Conservation (phyloP, 108 stramenopile genomes). For the Schizochytrium sp. region DNA sequence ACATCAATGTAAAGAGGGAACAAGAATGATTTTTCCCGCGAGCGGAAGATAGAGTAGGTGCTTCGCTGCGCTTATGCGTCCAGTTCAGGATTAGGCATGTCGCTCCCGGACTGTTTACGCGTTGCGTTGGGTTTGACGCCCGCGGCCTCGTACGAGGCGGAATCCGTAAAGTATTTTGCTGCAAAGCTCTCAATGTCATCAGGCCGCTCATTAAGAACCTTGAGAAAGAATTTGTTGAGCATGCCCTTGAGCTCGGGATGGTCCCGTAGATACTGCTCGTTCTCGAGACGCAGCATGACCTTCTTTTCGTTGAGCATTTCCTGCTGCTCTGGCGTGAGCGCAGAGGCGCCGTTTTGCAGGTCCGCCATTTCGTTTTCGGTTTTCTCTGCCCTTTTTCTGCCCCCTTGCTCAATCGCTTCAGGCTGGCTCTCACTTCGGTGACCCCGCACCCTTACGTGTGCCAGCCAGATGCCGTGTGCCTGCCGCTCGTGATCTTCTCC, state of each 20-base stretch:
- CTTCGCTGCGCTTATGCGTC: too few species aligned
- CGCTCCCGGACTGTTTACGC: not conserved
- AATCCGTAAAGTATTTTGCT: not conserved
- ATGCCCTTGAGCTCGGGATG: not conserved
- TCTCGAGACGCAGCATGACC: not conserved
- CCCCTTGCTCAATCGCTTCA: too few species aligned
- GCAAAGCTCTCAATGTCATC: not conserved
- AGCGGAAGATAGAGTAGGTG: too few species aligned
- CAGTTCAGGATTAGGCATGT: not conserved
- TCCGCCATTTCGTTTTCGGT: not conserved
- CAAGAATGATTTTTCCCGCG: too few species aligned
- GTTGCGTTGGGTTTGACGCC: not conserved
- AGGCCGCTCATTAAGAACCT: not conserved
- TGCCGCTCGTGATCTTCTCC: too few species aligned
- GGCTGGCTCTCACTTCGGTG: too few species aligned
- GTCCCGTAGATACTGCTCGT: conserved; percentile 7
- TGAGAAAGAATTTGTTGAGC: conserved; percentile 5
- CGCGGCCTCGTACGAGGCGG: not conserved
- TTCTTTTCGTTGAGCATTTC: conserved; percentile 18
- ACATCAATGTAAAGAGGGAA: too few species aligned
- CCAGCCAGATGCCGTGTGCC: too few species aligned
- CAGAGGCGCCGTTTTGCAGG: not conserved
- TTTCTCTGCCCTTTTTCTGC: too few species aligned
- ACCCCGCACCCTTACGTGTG: too few species aligned
- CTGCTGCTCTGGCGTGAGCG: conserved; percentile 1